These are phyloP conservation scores for Chamaecrista fasciculata DNA, from an alignment of 306 rosid genomes.

Conservation along the genomic window DNA sequence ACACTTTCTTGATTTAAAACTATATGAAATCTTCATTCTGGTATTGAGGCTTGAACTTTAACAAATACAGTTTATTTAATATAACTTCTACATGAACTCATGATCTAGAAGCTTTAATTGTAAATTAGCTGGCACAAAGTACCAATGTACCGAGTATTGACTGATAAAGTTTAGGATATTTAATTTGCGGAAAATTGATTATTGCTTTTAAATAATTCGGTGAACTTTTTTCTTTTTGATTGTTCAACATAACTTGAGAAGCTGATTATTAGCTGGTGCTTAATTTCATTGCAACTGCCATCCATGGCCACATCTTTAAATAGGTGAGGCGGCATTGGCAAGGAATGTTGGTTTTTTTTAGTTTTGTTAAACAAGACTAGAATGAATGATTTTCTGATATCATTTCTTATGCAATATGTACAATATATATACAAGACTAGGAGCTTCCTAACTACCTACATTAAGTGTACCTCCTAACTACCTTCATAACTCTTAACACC, in stretches of 20 bases:
- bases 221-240: not conserved
- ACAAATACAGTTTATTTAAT: not conserved
- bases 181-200: not conserved
- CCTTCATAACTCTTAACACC: too few relatives aligned
- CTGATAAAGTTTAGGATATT: not conserved
- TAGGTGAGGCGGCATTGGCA: not conserved
- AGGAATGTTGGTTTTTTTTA: not conserved
- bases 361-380: too few relatives aligned
- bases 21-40: not conserved
- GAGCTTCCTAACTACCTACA: too few relatives aligned
- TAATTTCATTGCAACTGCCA: not conserved
- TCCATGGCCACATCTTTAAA: not conserved
- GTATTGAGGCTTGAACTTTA: constrained; percentile 2
- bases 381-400: too few relatives aligned
- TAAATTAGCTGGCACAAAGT: not conserved
- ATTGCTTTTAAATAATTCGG: not conserved
- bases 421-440: too few relatives aligned
- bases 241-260: constrained; percentile 4
- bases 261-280: not conserved
- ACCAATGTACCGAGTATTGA: not conserved
- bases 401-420: too few relatives aligned
- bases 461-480: too few relatives aligned
- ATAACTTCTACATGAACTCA: not conserved
- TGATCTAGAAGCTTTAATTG: not conserved
- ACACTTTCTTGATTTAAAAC: constrained; percentile 1